These are phyloP conservation scores for Lactifluus hygrophoroides DNA, from an alignment of 768 basidiomycete species.

Conservation along the genomic window DNA sequence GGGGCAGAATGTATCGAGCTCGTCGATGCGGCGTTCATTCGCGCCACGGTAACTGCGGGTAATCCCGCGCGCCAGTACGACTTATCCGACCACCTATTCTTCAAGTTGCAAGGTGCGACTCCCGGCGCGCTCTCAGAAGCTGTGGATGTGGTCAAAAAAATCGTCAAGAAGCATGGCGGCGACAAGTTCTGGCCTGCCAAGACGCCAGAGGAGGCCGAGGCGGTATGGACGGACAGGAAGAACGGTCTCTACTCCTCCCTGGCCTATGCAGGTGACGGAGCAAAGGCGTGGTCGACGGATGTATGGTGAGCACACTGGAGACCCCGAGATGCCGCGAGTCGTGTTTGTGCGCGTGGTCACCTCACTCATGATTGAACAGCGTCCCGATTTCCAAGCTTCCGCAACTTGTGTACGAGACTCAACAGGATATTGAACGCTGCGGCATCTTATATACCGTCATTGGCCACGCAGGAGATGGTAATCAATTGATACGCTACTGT, in stretches of 20 bases:
- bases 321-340: not conserved
- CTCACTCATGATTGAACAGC: conserved; percentile 22
- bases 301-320: conserved; percentile 54
- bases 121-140: conserved; percentile 51
- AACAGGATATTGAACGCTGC: conserved; percentile 50
- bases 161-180: conserved; percentile 59
- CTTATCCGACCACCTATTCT: conserved; percentile 59
- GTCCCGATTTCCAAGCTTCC: conserved; percentile 62
- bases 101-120: conserved; percentile 78
- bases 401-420: conserved; percentile 57
- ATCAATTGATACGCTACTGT: conserved; percentile 21
- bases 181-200: conserved; percentile 58
- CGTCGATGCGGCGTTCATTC: conserved; percentile 64
- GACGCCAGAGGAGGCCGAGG: conserved; percentile 52
- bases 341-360: not conserved
- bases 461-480: conserved; percentile 71
- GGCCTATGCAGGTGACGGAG: conserved; percentile 44
- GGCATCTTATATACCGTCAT: conserved; percentile 59
- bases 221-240: conserved; percentile 70
- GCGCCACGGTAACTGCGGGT: conserved; percentile 48
- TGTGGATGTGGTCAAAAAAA: conserved; percentile 45
- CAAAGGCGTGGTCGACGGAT: conserved; percentile 62
- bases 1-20: conserved; percentile 74
- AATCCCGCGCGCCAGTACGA: conserved; percentile 27
- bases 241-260: conserved; percentile 51